Evolutionary conservation across 1,139 yeast genomes (phyloP), one percentile per base, ranked within the genome.

Genomic region (Saccharomyces hybrid): DNA sequence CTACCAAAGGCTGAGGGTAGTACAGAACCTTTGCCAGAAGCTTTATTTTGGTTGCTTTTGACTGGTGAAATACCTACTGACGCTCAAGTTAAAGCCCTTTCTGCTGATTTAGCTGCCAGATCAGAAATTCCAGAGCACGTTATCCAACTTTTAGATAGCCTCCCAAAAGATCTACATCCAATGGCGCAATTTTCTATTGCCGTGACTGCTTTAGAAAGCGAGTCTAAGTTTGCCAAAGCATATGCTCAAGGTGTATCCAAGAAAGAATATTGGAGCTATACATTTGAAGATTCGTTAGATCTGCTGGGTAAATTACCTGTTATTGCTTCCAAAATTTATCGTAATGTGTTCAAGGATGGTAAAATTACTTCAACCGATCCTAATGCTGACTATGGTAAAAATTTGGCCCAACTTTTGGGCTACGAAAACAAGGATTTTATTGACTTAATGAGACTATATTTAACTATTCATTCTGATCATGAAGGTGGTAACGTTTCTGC

Each of bases 1-100:
- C 83, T 93, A 71, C 99, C 99, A 78, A 86, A 86, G 78, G 96
- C 88, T 58, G 86, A 88, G 66, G 74, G 70, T 50, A 95, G 96
- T 60, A 65, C 70, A 55, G 93, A 86, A 75, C 93, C 93, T 64
- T 73, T 81, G 47, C 87, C 87, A 46, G 87, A 82, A 69, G 82
- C 81, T 54, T 74, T 82, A 63, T 81, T 82, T 70, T 82, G 86
- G 86, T 77, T 77, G 58, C 68, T 82, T 56, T 69, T 82, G 63
- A 82, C 86, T 51, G 87, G 87, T 46, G 81, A 81, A 68, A 73
- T 78, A 61, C 87, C 87, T 61, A 69, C 82, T 38, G 81, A 77
- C 61, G 69, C 74, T 53, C 86, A 82, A 71, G 79, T 78, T 60
- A 72, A 75, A 60, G 76, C 75, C 8, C 76, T 82, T 47, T 74